Conservation (phyloP, 2,329 filamentous ascomycete species). For the Exophiala spinifera region DNA sequence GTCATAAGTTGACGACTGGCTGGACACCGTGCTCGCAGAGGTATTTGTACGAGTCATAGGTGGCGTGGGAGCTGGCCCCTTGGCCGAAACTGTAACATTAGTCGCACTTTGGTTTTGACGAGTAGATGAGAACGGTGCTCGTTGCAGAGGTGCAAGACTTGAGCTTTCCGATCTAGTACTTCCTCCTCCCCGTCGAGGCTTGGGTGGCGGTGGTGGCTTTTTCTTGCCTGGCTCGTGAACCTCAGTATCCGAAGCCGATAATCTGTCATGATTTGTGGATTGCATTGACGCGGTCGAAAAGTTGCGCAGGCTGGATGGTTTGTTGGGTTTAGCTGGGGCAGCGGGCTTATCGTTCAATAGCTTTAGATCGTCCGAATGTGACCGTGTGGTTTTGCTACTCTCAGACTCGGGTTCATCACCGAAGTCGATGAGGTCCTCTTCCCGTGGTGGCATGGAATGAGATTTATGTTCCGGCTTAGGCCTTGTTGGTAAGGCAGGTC, state of each 20-base stretch:
- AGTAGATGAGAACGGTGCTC: slow-evolving; percentile 31
- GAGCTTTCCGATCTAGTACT: slow-evolving; percentile 1
- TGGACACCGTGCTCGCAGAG: slow-evolving; percentile 11
- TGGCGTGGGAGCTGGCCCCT: slow-evolving; percentile 6
- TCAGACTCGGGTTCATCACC: slow-evolving; percentile 34
- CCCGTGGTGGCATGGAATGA: slow-evolving; percentile 27
- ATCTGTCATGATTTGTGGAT: slow-evolving; percentile 16
- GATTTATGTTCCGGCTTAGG: slow-evolving; percentile 29
- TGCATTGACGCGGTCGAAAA: slow-evolving; percentile 27
- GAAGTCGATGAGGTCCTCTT: slow-evolving; percentile 41
- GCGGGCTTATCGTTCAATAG: slow-evolving; percentile 22
- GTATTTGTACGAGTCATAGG: slow-evolving; percentile 23
- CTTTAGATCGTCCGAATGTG: slow-evolving; percentile 14
- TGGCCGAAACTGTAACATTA: slow-evolving; percentile 4
- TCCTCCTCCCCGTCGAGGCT: slow-evolving; percentile 33
- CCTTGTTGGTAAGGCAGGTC: slow-evolving; percentile 41
- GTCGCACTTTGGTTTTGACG: slow-evolving; percentile 27
- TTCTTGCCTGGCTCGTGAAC: slow-evolving; percentile 24
- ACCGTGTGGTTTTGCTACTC: slow-evolving; percentile 19
- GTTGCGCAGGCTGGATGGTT: slow-evolving; percentile 43
- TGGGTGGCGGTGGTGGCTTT: slow-evolving; percentile 39
- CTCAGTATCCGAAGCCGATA: slow-evolving; percentile 17
- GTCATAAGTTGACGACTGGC: slow-evolving; percentile 13
- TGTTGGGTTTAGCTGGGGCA: slow-evolving; percentile 43
- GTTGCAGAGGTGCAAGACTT: slow-evolving; percentile 18